Conservation (phyloP, 345 rosid species). For the Aegle marmelos region DNA sequence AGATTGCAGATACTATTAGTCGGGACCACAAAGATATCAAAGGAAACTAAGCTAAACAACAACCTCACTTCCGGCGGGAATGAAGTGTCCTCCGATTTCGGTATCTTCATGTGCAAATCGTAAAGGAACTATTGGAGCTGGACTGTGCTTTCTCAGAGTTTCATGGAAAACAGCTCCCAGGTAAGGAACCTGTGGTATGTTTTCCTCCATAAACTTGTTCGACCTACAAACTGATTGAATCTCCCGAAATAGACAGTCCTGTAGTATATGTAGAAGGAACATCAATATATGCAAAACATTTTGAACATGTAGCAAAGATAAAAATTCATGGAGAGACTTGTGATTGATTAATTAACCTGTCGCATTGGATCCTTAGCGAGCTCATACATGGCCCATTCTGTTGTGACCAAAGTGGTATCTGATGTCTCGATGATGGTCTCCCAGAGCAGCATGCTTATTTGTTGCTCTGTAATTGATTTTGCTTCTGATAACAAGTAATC, state of each 20-base stretch:
- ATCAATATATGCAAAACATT: background rate
- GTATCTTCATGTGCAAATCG: constrained; percentile 79
- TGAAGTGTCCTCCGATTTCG: constrained; percentile 59
- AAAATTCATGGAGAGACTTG: background rate
- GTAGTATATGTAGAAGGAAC: background rate
- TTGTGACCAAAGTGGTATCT: constrained; percentile 72
- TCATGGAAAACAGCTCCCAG: constrained; percentile 74
- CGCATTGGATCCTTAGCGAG: constrained; percentile 61
- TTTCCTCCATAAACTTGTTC: constrained; percentile 61
- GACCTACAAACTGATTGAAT: constrained; percentile 49
- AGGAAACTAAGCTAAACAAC: background rate
- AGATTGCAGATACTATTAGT: background rate
- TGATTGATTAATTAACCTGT: constrained; percentile 39
- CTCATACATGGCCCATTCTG: constrained; percentile 92
- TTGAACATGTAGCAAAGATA: background rate
- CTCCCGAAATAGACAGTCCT: constrained; percentile 52
- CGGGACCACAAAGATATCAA: background rate
- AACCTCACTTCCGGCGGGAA: constrained; percentile 82
- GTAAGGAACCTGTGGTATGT: constrained; percentile 51
- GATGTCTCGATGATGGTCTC: constrained; percentile 72
- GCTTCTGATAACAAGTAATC: constrained; percentile 61
- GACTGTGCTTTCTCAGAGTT: constrained; percentile 78
- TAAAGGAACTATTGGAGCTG: constrained; percentile 65
- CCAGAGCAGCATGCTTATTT: constrained; percentile 65
- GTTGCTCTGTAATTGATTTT: constrained; percentile 55